Conservation (phyloP, 257 asterid genomes). For the Solanum tarapatanum region DNA sequence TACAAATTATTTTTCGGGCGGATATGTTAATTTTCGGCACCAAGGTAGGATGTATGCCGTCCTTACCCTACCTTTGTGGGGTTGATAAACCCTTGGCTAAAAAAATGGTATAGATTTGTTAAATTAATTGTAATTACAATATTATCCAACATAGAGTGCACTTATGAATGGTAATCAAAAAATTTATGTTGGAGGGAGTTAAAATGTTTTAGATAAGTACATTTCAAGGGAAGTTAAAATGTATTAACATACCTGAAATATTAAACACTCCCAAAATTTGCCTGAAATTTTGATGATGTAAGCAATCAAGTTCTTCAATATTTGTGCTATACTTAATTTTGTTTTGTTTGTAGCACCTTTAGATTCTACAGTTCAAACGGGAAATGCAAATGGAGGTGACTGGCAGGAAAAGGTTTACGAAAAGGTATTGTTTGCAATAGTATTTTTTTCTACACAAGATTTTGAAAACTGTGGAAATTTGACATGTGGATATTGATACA, state of each 20-base stretch:
- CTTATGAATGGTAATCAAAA: neutral
- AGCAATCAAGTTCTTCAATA: neutral
- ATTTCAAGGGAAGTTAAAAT: neutral
- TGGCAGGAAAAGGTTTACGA: conserved; percentile 91
- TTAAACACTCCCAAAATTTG: neutral
- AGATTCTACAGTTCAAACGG: conserved; percentile 68
- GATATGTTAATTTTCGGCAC: neutral
- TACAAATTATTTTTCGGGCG: no score
- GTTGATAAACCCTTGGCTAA: neutral
- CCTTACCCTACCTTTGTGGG: neutral
- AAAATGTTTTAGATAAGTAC: neutral
- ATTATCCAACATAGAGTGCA: neutral
- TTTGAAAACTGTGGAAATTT: neutral
- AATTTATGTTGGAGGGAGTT: neutral
- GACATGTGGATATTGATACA: neutral
- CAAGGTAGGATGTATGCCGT: neutral
- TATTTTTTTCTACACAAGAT: neutral
- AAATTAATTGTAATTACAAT: neutral
- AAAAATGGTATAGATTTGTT: neutral
- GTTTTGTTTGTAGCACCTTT: conserved; percentile 32
- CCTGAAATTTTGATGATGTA: neutral
- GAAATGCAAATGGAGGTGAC: conserved; percentile 51
- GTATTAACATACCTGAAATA: neutral
- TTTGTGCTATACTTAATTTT: neutral
- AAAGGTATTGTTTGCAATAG: conserved; percentile 21